Evolutionary conservation across 2,329 filamentous ascomycete genomes (phyloP).

Genomic region (Talaromyces pinophilus): DNA sequence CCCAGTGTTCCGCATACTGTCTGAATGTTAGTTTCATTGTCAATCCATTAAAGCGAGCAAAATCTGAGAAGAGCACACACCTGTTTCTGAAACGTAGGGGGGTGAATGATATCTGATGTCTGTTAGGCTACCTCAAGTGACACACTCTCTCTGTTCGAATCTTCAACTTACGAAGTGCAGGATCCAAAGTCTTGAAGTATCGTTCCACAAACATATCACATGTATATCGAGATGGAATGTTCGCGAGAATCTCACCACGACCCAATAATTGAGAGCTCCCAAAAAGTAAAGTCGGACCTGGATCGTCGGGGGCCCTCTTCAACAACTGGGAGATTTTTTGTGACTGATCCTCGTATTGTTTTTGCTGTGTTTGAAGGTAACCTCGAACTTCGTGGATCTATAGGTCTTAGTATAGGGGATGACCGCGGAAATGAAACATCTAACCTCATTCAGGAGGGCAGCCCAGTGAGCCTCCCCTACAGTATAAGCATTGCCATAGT

Average conservation of each 20-base stretch:
- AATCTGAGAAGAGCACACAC: background rate
- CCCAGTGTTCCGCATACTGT: slow-evolving; percentile 15
- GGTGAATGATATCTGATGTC: slow-evolving; percentile 1
- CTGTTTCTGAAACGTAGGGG: slow-evolving; percentile 10
- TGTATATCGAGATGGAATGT: slow-evolving; percentile 13
- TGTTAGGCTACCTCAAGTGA: background rate
- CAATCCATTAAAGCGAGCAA: background rate
- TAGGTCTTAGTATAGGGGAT: background rate
- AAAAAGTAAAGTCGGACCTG: slow-evolving; percentile 15
- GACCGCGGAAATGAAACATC: background rate
- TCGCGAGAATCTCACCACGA: slow-evolving; percentile 8
- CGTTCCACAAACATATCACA: slow-evolving; percentile 15
- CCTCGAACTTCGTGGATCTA: slow-evolving; percentile 12
- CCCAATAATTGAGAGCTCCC: slow-evolving; percentile 1
- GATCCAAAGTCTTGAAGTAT: slow-evolving; percentile 5
- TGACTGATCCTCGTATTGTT: slow-evolving; percentile 15
- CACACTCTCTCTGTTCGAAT: background rate
- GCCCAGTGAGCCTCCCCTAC: slow-evolving; percentile 8
- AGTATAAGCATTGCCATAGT: background rate
- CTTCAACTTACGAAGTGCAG: slow-evolving; percentile 4
- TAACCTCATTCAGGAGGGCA: slow-evolving; percentile 10
- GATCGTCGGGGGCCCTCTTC: slow-evolving; percentile 6
- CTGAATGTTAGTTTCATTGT: background rate
- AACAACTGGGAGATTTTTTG: background rate
- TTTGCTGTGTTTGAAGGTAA: slow-evolving; percentile 14